phyloP scores from a whole-genome alignment of 129 eudicot genomes.

The Ambrosia trifida region DNA sequence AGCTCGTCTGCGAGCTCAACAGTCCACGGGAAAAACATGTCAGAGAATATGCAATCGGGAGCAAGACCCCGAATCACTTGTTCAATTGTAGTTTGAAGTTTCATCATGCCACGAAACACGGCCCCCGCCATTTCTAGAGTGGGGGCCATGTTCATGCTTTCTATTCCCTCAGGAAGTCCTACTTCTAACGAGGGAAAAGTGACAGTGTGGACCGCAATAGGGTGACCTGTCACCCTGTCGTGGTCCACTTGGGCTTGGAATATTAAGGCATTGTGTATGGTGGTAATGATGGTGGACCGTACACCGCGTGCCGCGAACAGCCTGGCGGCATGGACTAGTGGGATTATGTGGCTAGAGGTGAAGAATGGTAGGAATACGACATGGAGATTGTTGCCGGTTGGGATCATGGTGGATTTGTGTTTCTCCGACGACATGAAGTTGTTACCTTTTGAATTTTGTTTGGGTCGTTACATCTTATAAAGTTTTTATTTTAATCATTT shows the following conservation, averaged over 20 bases:
- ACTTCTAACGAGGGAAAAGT: conserved; percentile 37
- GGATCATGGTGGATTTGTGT: not conserved
- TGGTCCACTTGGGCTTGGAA: conserved; percentile 20
- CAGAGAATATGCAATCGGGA: conserved; percentile 47
- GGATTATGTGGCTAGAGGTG: conserved; percentile 39
- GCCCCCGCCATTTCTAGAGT: not conserved
- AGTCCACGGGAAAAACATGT: conserved; percentile 61
- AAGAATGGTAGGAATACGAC: conserved; percentile 41
- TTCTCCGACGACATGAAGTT: not conserved
- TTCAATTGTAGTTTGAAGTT: conserved; percentile 32
- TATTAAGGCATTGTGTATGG: conserved; percentile 33
- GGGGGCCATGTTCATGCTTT: not conserved
- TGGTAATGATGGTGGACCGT: conserved; percentile 42
- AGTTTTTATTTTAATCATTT: no score
- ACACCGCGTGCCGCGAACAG: conserved; percentile 41
- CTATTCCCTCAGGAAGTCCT: conserved; percentile 40
- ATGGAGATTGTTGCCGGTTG: conserved; percentile 24
- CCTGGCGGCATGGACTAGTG: conserved; percentile 35
- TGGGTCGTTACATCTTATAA: no score
- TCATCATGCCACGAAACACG: conserved; percentile 16
- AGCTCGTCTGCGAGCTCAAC: conserved; percentile 40
- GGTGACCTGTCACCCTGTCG: conserved; percentile 12
- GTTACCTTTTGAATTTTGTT: not conserved
- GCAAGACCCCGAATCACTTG: conserved; percentile 23
- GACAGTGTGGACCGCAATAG: conserved; percentile 17